These are phyloP conservation scores for Pythium apleroticum DNA, from an alignment of 352 stramenopile species.

Conservation along the genomic window DNA sequence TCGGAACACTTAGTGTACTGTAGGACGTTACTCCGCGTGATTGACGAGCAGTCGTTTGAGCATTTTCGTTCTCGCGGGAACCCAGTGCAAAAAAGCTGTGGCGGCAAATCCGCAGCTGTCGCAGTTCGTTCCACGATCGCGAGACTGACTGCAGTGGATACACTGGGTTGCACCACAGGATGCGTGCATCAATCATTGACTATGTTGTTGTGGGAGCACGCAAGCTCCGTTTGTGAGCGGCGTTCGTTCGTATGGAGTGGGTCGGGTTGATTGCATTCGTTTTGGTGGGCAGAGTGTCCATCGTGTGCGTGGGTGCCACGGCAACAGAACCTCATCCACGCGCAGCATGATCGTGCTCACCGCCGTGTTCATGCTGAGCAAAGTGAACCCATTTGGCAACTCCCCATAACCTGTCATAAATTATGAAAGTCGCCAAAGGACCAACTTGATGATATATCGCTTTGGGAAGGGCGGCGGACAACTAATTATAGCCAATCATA, in stretches of 20 bases:
- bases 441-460: constrained; percentile 3
- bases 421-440: not conserved
- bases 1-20: too few species aligned
- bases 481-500: constrained; percentile 12
- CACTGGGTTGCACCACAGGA: not conserved
- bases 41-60: not conserved
- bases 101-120: not conserved
- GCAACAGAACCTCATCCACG: not conserved
- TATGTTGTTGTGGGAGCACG: not conserved
- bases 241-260: not conserved
- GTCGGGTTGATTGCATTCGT: not conserved
- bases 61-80: not conserved
- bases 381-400: not conserved
- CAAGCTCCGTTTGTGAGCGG: not conserved
- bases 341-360: not conserved
- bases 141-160: not conserved
- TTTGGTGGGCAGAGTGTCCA: not conserved
- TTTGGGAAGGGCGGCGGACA: not conserved
- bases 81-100: constrained; percentile 1
- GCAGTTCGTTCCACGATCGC: not conserved
- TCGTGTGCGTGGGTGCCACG: not conserved
- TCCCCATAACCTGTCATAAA: not conserved
- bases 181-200: not conserved
- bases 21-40: not conserved
- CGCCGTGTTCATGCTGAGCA: not conserved